Percentiles rank a stretch among this genome's conserved stretches.
Conservation (phyloP, 1,284 basidiomycete genomes). For the Marasmius sp. region DNA sequence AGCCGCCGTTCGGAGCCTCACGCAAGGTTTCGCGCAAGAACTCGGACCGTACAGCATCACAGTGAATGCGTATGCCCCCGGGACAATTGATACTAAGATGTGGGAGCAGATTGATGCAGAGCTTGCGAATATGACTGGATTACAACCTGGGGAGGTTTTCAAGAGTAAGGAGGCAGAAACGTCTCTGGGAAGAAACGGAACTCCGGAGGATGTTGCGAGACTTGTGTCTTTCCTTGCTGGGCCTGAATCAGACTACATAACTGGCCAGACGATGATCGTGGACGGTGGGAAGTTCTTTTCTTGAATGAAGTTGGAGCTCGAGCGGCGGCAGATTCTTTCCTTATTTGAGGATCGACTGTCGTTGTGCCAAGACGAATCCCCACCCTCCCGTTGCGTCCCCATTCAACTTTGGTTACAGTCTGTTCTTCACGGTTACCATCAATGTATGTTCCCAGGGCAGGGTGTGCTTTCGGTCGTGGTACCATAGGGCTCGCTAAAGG, state of each 20-base stretch:
- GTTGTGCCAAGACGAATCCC: no score
- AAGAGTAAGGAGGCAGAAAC: not conserved
- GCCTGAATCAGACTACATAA: constrained; percentile 13
- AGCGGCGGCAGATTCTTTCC: no score
- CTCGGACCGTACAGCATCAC: constrained; percentile 9
- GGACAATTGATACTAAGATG: constrained; percentile 1
- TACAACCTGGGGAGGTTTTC: constrained; percentile 4
- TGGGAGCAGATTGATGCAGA: constrained; percentile 8
- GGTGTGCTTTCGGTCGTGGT: no score
- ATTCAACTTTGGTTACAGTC: no score
- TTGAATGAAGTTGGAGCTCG: no score
- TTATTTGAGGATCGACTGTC: no score
- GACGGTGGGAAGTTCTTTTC: no score
- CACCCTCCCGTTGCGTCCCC: no score
- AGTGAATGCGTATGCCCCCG: constrained; percentile 10
- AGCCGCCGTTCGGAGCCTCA: constrained; percentile 14
- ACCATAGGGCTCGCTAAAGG: no score
- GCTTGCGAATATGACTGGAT: constrained; percentile 3
- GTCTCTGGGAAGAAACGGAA: constrained; percentile 9
- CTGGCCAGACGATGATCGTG: not conserved
- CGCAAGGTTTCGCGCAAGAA: constrained; percentile 10
- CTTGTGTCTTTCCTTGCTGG: constrained; percentile 11
- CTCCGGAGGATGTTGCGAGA: constrained; percentile 13
- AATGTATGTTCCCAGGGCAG: no score
- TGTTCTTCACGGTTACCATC: no score